phyloP scores from a whole-genome alignment of 2,329 filamentous ascomycete genomes.

The Cryphonectria naterciae region DNA sequence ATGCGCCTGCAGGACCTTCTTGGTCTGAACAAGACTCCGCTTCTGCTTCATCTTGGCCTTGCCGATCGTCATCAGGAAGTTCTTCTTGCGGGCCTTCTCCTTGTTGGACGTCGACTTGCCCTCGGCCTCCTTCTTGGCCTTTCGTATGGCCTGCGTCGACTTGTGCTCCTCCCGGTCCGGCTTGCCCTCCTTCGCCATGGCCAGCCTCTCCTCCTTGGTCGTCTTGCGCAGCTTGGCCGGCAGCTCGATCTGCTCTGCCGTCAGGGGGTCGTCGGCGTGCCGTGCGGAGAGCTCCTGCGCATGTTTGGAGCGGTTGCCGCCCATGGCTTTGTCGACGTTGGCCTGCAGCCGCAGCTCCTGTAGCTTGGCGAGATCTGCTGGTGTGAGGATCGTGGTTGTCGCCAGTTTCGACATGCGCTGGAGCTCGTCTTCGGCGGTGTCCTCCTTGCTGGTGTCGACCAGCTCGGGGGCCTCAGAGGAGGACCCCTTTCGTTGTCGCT shows the following conservation, averaged over 20 bases:
- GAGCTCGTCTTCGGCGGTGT: slow-evolving; percentile 47
- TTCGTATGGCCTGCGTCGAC: slow-evolving; percentile 79
- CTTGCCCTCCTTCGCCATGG: slow-evolving; percentile 81
- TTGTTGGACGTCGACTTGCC: slow-evolving; percentile 97
- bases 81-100: slow-evolving; percentile 97
- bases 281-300: slow-evolving; percentile 57
- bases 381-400: slow-evolving; percentile 92
- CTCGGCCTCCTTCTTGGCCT: slow-evolving; percentile 83
- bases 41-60: slow-evolving; percentile 97
- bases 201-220: slow-evolving; percentile 88
- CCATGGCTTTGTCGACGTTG: slow-evolving; percentile 68
- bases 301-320: slow-evolving; percentile 48
- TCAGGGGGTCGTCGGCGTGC: slow-evolving; percentile 85
- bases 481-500: slow-evolving; percentile 59
- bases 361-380: slow-evolving; percentile 93
- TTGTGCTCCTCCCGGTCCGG: slow-evolving; percentile 79
- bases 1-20: slow-evolving; percentile 79
- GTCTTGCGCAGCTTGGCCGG: slow-evolving; percentile 79
- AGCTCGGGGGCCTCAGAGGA: slow-evolving; percentile 37
- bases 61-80: slow-evolving; percentile 96
- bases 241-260: slow-evolving; percentile 89
- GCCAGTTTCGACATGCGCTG: slow-evolving; percentile 72
- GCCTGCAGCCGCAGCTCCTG: slow-evolving; percentile 81
- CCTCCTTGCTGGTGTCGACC: slow-evolving; percentile 46
- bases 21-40: slow-evolving; percentile 85